Base-by-base conservation (phyloP, 83 land plant species). In the Picea engelmannii region DNA sequence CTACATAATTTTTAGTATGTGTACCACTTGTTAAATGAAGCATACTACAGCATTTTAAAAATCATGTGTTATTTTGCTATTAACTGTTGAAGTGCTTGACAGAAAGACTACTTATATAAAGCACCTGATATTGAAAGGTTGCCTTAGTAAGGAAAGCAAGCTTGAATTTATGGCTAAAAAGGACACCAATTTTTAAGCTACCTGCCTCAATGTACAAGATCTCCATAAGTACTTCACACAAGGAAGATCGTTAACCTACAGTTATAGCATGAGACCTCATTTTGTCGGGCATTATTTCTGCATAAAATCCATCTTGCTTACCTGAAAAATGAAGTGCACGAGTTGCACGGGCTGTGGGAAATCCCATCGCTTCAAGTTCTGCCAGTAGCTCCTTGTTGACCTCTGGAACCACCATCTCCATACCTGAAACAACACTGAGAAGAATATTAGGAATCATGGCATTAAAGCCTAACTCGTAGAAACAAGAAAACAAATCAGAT, bases 311-410 rank as follows among this genome's bases (percentile, higher is more conserved):
- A 5, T 69, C 74, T 67, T 35, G 61, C 83, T 78, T 67, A 91
- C 98, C 96, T 84, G 98, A 88, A 83, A 84, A 86, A 66, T 92
- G 91, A 74, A 96, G 93, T 74, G 97, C 94, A 60, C 92, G 85
- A 21, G 86, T 90, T 40, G 97, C 91, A 42, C 90, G 82, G 20
- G 88, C 92, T 18, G 78, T 40, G 25, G 97, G 84, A 81, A 96
- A 96, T 65, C 97, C 99, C 96, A 96, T 89, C 8, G 79, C 86
- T 83, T 95, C 94, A 76, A 96, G 92, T 60, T 95, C 96, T 61
- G 73, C 81, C 18, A 96, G 88, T 66, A 95, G 27, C 40, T 86
- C 89, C 83, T 90, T 84, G 75, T 95, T 82, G 27, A 96, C 96
- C 78, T 91, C 90, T 31, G 90, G 86, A 63, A 84, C 88, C 27